Conservation (phyloP, 768 basidiomycete species). For the Termitomyces sp. region DNA sequence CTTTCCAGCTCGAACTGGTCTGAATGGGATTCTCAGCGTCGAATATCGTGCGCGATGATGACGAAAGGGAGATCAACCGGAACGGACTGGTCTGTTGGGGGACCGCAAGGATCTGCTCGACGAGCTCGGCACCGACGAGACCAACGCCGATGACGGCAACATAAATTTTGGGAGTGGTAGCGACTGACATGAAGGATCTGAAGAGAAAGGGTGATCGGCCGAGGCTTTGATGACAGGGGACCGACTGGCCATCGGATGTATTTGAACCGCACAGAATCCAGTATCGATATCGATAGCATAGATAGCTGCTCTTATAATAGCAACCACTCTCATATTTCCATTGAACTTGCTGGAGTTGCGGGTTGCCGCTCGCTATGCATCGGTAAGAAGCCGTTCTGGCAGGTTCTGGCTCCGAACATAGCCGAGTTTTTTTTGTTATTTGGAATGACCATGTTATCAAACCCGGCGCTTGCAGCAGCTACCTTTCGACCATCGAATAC, state of each 20-base stretch:
- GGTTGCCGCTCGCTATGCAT: not conserved
- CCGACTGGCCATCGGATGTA: slow-evolving; percentile 5
- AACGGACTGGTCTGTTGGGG: slow-evolving; percentile 51
- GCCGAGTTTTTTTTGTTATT: not conserved
- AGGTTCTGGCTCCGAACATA: not conserved
- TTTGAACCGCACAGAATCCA: slow-evolving; percentile 1
- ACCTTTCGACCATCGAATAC: not conserved
- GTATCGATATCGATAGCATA: slow-evolving; percentile 12
- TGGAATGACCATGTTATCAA: too few relatives aligned
- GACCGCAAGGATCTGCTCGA: slow-evolving; percentile 71
- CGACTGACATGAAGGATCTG: slow-evolving; percentile 12
- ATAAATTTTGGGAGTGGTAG: slow-evolving; percentile 23
- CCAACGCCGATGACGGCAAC: slow-evolving; percentile 90
- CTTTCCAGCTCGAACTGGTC: slow-evolving; percentile 30
- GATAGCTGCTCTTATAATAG: not conserved
- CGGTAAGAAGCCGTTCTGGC: too few relatives aligned
- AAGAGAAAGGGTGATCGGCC: slow-evolving; percentile 7
- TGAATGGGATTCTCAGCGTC: slow-evolving; percentile 37
- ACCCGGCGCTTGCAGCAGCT: too few relatives aligned
- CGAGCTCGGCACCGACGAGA: slow-evolving; percentile 85
- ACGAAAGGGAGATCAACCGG: slow-evolving; percentile 62
- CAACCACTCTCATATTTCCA: not conserved
- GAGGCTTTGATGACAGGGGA: not conserved
- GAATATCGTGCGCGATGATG: slow-evolving; percentile 58
- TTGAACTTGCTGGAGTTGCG: not conserved